Evolutionary conservation across 2,329 filamentous ascomycete species (phyloP), one percentile per base, ranked within the genome.

Genomic region (Esteya vermicola): DNA sequence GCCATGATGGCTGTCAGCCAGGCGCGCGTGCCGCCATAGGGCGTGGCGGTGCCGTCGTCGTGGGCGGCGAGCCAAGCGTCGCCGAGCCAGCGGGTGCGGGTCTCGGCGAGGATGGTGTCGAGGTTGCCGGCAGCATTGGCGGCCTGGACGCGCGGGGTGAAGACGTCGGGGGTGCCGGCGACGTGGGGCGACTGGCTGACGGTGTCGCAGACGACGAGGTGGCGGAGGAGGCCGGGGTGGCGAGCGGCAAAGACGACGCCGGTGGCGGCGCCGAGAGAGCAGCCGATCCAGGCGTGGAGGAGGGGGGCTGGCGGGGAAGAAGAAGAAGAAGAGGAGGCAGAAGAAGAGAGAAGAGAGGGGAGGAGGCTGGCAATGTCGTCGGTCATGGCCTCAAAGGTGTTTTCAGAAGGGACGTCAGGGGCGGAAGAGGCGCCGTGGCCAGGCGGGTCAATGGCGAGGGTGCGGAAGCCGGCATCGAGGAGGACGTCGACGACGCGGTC

Each of bases 221-320:
- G 58, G 33, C 51, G 38, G 9, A 67, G 52, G 3, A 59, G 32
- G 19, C 55, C 55, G 4, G 62, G 61, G 41, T 61, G 59, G 41
- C 53, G 56, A 2, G 55, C 51, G 3, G 53, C 53, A 43, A 64
- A 67, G 34, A 57, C 55, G 22, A 64, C 49, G 16, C 58, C 59
- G 0, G 54, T 59, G 0, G 62, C 55, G 1, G 59, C 62, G 19
- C 64, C 64, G 54, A 67, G 62, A 13, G 62, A 65, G 6, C 64
- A 60, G 3, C 63, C 63, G 14, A 67, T 52, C 61, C 62, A 66
- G 6, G 56, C 54, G 39, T 59, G 49, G 2, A 62, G 25, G 12
- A n/a, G 35, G 12, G 22, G n/a, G 3, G 4, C n/a, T 19, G n/a
- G 3, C 8, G 10, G 25, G 6, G 44, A 52, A 4, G 39, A 39